phyloP scores from a whole-genome alignment of 179 eudicot genomes.

The Actinidia chinensis region DNA sequence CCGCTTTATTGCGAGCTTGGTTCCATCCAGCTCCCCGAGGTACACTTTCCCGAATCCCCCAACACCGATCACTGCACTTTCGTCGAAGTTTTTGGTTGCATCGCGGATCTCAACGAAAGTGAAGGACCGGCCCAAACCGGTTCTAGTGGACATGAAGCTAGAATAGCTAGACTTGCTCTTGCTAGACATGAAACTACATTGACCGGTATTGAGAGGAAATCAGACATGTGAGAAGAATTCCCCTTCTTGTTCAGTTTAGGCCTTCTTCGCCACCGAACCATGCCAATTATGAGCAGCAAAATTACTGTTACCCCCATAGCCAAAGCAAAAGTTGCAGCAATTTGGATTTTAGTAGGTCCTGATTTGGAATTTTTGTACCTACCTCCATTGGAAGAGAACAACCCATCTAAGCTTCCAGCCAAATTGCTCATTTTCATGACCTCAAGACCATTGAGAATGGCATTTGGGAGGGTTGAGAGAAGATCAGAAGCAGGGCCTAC shows the following conservation, averaged over 20 bases:
- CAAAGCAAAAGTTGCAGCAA: constrained; percentile 41
- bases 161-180: constrained; percentile 51
- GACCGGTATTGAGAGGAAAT: constrained; percentile 58
- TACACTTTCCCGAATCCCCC: constrained; percentile 96
- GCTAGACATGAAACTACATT: constrained; percentile 54
- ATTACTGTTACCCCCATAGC: constrained; percentile 46
- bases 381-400: constrained; percentile 53
- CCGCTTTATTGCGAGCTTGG: constrained; percentile 68
- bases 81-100: constrained; percentile 74
- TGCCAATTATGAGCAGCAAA: constrained; percentile 38
- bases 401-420: constrained; percentile 73
- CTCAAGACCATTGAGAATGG: constrained; percentile 83
- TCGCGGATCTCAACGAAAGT: constrained; percentile 50
- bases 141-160: constrained; percentile 43
- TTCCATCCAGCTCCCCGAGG: constrained; percentile 67
- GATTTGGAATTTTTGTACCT: constrained; percentile 28
- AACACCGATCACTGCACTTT: constrained; percentile 65
- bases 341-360: constrained; percentile 33
- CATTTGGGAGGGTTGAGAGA: constrained; percentile 50
- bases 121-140: constrained; percentile 63
- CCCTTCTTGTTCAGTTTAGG: constrained; percentile 54
- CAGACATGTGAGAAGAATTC: constrained; percentile 82
- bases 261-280: constrained; percentile 48
- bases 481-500: constrained; percentile 58
- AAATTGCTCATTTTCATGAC: constrained; percentile 86